phyloP scores from a whole-genome alignment of 78 protist species.

The Guillardia theta region DNA sequence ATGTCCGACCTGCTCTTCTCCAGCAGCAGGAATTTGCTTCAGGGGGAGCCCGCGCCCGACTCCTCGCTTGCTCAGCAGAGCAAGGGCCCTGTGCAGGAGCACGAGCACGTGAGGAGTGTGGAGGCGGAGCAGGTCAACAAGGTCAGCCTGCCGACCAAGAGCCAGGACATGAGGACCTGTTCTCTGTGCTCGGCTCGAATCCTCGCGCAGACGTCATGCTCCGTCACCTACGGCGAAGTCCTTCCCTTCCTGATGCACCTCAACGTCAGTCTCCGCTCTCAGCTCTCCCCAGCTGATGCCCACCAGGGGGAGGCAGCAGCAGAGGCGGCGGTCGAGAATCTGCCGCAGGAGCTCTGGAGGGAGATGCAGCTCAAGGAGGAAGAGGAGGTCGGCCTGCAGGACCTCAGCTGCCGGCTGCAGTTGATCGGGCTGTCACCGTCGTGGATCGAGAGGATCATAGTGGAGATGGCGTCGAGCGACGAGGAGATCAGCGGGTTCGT shows the following conservation, averaged over 20 bases:
- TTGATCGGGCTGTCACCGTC: neutral
- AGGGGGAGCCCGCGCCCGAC: neutral
- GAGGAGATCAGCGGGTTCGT: neutral
- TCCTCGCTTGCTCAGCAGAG: neutral
- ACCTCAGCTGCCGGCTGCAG: neutral
- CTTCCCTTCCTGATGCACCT: neutral
- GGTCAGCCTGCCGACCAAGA: too few relatives aligned
- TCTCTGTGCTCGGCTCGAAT: too few relatives aligned
- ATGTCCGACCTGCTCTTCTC: neutral
- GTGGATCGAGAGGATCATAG: neutral
- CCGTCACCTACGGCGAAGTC: neutral
- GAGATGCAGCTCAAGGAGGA: neutral
- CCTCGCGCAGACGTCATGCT: neutral
- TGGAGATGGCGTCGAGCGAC: neutral
- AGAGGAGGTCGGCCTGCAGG: neutral
- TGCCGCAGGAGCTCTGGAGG: neutral
- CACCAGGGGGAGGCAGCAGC: neutral
- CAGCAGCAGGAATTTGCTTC: neutral
- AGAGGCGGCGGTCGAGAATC: neutral
- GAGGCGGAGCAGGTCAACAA: too few relatives aligned
- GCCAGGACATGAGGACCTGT: too few relatives aligned
- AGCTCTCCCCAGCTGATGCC: neutral
- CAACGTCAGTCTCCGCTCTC: too few relatives aligned
- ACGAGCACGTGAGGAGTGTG: neutral
- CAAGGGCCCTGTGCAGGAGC: neutral